Evolutionary conservation across 768 basidiomycete species (phyloP), one percentile per base, ranked within the genome.

Genomic region (Bullera alba): DNA sequence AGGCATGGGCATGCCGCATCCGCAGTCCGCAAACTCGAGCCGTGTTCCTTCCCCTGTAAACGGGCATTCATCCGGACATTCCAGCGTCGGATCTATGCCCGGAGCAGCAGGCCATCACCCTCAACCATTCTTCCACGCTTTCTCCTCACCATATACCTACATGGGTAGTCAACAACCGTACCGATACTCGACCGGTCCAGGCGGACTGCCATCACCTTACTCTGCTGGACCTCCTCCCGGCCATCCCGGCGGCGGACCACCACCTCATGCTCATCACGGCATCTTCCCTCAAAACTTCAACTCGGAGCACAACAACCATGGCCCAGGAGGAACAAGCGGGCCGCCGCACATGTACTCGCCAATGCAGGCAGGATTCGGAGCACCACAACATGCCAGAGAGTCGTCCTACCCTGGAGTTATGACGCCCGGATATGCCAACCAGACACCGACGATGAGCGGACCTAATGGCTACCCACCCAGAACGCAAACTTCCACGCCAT

Each of bases 1-100:
- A 23, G 43, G 53, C 28, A 37, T 56, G 15, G 34, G 49, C 28
- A 42, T 55, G n/a, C 47, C 56, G 12, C 50, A 55, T 42, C 49
- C 59, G 10, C 57, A 58, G 42, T 58, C 57, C 17, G 54, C 57
- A n/a, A 51, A 51, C 12, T 60, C 63, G 7, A 58, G 56, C 32
- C 58, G 66, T 7, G 66, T 63, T 10, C 60, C 66, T 17, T 68
- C 66, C 10, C 66, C 66, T 14, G 58, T 55, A 19, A 65, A 60
- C 30, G 66, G 58, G 8, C 60, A 61, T 41, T 59, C 60, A 15
- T 55, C 54, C 3, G 48, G 49, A 14, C 58, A 58, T 36, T 50
- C 56, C 4, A 57, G 52, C 34, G 55, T 53, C n/a, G 56, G 53
- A 29, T 54, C 56, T 4, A 56, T 56, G 22, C 58, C 56, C 8